Evolutionary conservation across 1,139 yeast genomes (phyloP).

Genomic region (Taiozyma onychis): DNA sequence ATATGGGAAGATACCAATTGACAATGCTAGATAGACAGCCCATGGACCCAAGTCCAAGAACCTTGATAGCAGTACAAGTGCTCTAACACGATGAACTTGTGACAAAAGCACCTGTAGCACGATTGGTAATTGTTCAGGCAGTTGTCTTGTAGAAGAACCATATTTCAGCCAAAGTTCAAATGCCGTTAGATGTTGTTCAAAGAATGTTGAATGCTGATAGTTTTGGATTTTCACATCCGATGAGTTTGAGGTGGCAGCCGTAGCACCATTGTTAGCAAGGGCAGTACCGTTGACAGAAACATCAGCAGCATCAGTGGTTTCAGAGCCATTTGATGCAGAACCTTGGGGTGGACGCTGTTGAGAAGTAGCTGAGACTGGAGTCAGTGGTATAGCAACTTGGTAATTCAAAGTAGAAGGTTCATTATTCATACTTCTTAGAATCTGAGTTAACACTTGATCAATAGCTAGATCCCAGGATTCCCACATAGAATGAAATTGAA

Average conservation of each 20-base stretch:
- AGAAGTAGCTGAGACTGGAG: slow-evolving; percentile 9
- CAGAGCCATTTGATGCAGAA: background rate
- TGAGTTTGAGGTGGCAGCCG: slow-evolving; percentile 11
- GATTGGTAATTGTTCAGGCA: slow-evolving; percentile 94
- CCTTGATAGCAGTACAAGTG: slow-evolving; percentile 75
- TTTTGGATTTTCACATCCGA: slow-evolving; percentile 25
- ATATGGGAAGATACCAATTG: slow-evolving; percentile 95
- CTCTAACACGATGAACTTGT: slow-evolving; percentile 89
- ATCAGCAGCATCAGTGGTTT: background rate
- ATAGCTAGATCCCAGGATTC: slow-evolving; percentile 97
- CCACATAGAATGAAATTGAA: slow-evolving; percentile 91
- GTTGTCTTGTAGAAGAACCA: slow-evolving; percentile 75
- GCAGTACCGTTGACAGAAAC: slow-evolving; percentile 1
- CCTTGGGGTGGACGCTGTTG: background rate
- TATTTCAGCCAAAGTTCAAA: slow-evolving; percentile 94
- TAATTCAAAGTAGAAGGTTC: slow-evolving; percentile 24
- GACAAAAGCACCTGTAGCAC: slow-evolving; percentile 88
- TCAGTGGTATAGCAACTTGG: slow-evolving; percentile 12
- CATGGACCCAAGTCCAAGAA: slow-evolving; percentile 94
- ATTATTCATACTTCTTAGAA: slow-evolving; percentile 36
- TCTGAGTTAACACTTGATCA: slow-evolving; percentile 81
- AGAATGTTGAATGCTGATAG: slow-evolving; percentile 87
- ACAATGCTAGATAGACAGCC: slow-evolving; percentile 90
- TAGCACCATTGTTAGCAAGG: slow-evolving; percentile 8
- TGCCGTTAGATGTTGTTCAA: slow-evolving; percentile 93